phyloP scores from a whole-genome alignment of 352 stramenopile species.

The Thraustochytrium aureum region DNA sequence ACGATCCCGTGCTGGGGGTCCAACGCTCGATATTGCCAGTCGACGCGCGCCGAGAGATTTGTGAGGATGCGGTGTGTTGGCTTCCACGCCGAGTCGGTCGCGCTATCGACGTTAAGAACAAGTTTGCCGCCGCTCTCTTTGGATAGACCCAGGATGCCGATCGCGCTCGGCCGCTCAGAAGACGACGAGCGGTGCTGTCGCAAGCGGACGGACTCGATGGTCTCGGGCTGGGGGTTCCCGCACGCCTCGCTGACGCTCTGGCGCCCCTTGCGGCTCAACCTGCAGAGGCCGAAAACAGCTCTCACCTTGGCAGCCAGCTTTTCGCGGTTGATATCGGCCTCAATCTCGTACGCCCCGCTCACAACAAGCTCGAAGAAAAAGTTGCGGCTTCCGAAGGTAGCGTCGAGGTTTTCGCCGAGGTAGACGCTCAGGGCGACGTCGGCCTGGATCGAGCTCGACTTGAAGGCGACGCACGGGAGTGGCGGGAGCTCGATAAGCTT shows the following conservation, averaged over 20 bases:
- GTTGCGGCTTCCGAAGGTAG: not conserved
- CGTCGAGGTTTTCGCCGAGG: conserved; percentile 20
- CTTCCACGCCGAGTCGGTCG: conserved; percentile 17
- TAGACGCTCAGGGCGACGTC: conserved; percentile 19
- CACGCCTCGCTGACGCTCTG: too few relatives aligned
- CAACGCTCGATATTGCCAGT: not conserved
- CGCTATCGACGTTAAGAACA: not conserved
- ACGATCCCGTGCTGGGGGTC: not conserved
- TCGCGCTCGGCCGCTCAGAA: not conserved
- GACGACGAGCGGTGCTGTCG: not conserved
- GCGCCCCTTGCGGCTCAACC: not conserved
- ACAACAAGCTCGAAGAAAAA: conserved; percentile 23
- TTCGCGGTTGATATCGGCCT: not conserved
- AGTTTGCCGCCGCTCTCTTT: not conserved
- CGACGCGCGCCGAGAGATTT: not conserved
- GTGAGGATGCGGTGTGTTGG: conserved; percentile 37
- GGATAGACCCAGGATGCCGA: not conserved
- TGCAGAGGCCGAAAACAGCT: conserved; percentile 33
- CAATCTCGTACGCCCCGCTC: not conserved
- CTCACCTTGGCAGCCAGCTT: not conserved
- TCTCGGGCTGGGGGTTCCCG: too few relatives aligned
- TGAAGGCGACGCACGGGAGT: conserved; percentile 25
- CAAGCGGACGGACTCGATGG: not conserved
- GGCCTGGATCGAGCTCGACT: not conserved
- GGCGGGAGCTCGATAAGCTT: conserved; percentile 37